phyloP scores from a whole-genome alignment of 2,329 filamentous ascomycete genomes.

The Clarireedia sp. region DNA sequence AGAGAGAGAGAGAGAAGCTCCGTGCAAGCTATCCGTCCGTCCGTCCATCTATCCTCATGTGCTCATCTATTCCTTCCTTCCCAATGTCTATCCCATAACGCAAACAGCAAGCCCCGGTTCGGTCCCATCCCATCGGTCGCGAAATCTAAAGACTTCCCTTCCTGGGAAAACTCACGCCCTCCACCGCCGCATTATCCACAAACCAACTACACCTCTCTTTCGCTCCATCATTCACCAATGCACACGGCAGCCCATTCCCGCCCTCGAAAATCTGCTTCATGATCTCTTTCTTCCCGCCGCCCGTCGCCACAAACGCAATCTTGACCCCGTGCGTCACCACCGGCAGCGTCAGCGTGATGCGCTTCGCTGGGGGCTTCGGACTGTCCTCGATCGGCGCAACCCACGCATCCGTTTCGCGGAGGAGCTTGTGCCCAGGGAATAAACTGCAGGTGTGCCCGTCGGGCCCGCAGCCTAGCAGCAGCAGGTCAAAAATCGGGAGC shows the following conservation, averaged over 20 bases:
- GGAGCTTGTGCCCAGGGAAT: slow-evolving; percentile 81
- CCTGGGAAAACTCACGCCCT: slow-evolving; percentile 76
- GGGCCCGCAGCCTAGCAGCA: slow-evolving; percentile 87
- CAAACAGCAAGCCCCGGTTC: no score
- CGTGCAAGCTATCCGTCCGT: background rate
- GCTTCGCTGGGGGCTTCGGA: slow-evolving; percentile 83
- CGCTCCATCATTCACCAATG: slow-evolving; percentile 75
- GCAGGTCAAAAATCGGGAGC: slow-evolving; percentile 87
- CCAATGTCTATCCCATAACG: no score
- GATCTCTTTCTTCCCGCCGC: slow-evolving; percentile 80
- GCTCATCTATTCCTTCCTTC: background rate
- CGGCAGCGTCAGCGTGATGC: slow-evolving; percentile 87
- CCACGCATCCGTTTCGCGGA: slow-evolving; percentile 85
- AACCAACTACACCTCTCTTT: slow-evolving; percentile 94
- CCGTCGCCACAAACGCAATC: slow-evolving; percentile 88
- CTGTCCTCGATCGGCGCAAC: slow-evolving; percentile 87
- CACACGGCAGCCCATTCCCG: slow-evolving; percentile 68
- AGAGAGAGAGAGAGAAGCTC: no score
- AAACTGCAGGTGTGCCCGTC: slow-evolving; percentile 97
- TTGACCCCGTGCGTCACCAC: slow-evolving; percentile 81
- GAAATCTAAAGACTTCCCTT: slow-evolving; percentile 51
- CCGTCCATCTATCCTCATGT: background rate
- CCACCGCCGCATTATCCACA: slow-evolving; percentile 75
- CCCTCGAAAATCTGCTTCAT: slow-evolving; percentile 87
- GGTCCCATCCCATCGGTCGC: no score